Evolutionary conservation across 148 eudicot genomes (phyloP), one percentile per base, ranked within the genome.

Genomic region (Limonium bicolor): DNA sequence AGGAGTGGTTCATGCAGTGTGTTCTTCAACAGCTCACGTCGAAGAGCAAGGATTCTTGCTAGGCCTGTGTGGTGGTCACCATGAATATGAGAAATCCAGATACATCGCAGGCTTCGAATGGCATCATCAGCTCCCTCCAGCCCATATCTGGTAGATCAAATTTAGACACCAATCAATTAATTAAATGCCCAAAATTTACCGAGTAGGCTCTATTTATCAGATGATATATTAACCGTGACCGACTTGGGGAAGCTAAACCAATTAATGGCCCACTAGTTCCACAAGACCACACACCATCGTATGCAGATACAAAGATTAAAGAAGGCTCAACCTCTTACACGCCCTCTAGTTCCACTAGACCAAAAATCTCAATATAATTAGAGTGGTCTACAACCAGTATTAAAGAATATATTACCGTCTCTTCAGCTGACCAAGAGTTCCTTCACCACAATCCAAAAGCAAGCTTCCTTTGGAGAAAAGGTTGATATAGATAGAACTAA

Each of bases 51-150:
- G 41, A 90, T 70, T 65, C 97, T 77, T 40, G 87, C 92, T 32
- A 90, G 73, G 36, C 97, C 97, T 0, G 97, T 80, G 48, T 90
- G 97, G 65, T 90, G 97, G 70, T 90, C 97, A 23, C 94, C 97
- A 62, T 90, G 97, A 45, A 90, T 90, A 60, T 90, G 97, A 31
- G 97, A 90, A 41, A 90, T 80, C 97, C 97, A 90, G 21, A 90
- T 77, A 43, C 78, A 77, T 58, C 61, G 74, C 51, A 90, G 67
- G 35, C 56, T 59, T 70, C 61, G 65, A 42, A 90, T 77, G 47
- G 82, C 93, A 40, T 74, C 66, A 53, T 90, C 87, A 10, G 95
- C 97, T 41, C 85, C 97, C 39, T 90, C 67, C 32, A 84, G 50
- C 19, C 97, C 97, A 62, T 69, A 84, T 54, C 97, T 90, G 75